Evolutionary conservation across 805 yeast genomes (phyloP).

Genomic region (Yarrowia yakushimensis): DNA sequence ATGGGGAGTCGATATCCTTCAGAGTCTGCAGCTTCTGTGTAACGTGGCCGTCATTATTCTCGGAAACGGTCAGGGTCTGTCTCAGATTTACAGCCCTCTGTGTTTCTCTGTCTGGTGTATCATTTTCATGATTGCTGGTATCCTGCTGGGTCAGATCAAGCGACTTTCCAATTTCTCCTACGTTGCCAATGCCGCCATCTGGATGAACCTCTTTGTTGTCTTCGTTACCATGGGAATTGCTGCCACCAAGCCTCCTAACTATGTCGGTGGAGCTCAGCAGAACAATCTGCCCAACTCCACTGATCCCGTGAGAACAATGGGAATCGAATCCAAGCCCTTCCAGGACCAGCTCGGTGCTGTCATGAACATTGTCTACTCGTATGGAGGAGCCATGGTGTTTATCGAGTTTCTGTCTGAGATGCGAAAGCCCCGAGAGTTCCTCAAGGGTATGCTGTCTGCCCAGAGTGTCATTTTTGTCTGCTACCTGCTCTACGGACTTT

Average conservation of each 20-base stretch:
- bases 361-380: slow-evolving; percentile 46
- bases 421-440: slow-evolving; percentile 45
- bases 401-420: slow-evolving; percentile 47
- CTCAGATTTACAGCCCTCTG: slow-evolving; percentile 37
- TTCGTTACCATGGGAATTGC: slow-evolving; percentile 44
- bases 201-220: slow-evolving; percentile 43
- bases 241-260: slow-evolving; percentile 38
- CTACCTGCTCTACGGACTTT: slow-evolving; percentile 43
- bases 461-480: slow-evolving; percentile 40
- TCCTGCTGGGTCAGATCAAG: slow-evolving; percentile 42
- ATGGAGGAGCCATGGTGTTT: slow-evolving; percentile 48
- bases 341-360: slow-evolving; percentile 28
- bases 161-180: slow-evolving; percentile 40
- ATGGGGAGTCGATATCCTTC: slow-evolving; percentile 39
- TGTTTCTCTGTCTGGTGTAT: slow-evolving; percentile 43
- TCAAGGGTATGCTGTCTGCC: slow-evolving; percentile 46
- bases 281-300: slow-evolving; percentile 16
- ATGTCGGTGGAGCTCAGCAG: slow-evolving; percentile 26
- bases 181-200: slow-evolving; percentile 43
- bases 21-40: slow-evolving; percentile 42
- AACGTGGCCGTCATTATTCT: slow-evolving; percentile 43
- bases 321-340: slow-evolving; percentile 17
- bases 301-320: slow-evolving; percentile 24
- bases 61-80: slow-evolving; percentile 42
- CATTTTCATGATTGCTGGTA: slow-evolving; percentile 43